phyloP scores from a whole-genome alignment of 108 stramenopile species.

The Nitzschia sp. region DNA sequence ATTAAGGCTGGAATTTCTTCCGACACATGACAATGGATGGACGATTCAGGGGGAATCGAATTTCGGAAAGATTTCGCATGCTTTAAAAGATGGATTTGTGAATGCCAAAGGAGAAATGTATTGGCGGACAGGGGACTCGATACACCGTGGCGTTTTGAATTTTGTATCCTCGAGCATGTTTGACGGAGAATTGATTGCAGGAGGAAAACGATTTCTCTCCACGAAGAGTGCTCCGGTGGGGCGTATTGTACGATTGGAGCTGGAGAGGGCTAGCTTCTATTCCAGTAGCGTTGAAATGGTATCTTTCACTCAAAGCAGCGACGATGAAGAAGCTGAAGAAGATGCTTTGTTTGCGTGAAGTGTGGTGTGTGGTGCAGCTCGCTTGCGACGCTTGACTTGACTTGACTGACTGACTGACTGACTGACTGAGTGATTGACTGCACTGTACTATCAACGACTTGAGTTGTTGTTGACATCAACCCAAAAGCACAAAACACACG shows the following conservation, averaged over 20 bases:
- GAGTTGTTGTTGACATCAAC: no score
- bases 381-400: no score
- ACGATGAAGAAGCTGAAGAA: background rate
- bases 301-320: background rate
- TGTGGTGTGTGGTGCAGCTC: no score
- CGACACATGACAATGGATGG: conserved; percentile 12
- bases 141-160: conserved; percentile 14
- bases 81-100: conserved; percentile 18
- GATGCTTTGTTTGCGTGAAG: background rate
- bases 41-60: background rate
- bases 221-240: conserved; percentile 1
- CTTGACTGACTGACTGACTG: no score
- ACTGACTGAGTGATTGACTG: no score
- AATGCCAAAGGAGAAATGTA: conserved; percentile 20
- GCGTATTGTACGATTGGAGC: conserved; percentile 16
- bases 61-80: background rate
- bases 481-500: no score
- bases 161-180: conserved; percentile 3
- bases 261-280: background rate
- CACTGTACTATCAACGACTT: no score
- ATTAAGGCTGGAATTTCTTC: conserved; percentile 1
- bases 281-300: conserved; percentile 7
- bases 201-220: background rate
- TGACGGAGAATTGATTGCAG: conserved; percentile 14
- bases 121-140: background rate